Conservation (phyloP, 148 eudicot species). For the Fagopyrum tataricum region DNA sequence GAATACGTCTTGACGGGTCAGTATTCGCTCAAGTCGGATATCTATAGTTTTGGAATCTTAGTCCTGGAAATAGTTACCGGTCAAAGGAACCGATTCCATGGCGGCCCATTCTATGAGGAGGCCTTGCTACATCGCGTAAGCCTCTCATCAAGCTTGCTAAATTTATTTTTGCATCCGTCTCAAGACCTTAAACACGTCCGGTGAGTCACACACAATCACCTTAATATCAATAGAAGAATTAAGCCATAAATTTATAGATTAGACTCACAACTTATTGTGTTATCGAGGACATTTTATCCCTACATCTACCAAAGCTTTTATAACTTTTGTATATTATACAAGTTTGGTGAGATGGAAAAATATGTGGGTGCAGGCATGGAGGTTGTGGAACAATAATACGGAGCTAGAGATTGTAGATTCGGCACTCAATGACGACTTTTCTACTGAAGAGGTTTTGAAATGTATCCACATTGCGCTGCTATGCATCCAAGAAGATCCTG, state of each 20-base stretch:
- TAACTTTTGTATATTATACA: too few relatives aligned
- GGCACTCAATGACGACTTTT: neutral
- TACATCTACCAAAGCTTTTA: too few relatives aligned
- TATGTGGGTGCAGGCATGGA: neutral
- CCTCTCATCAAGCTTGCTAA: neutral
- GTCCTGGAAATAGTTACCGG: constrained; percentile 5
- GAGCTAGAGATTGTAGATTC: constrained; percentile 3
- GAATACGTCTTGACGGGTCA: constrained; percentile 6
- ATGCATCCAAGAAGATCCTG: constrained; percentile 11
- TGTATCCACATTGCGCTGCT: neutral
- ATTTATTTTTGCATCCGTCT: too few relatives aligned
- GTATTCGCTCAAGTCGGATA: constrained; percentile 2
- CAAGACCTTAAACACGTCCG: too few relatives aligned
- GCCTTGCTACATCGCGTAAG: constrained; percentile 1
- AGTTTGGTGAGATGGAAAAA: neutral
- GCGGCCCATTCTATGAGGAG: neutral
- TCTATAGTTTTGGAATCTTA: constrained; percentile 12
- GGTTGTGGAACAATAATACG: constrained; percentile 1
- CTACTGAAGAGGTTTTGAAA: neutral
- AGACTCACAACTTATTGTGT: too few relatives aligned
- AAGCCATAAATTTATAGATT: too few relatives aligned
- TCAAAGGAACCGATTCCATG: constrained; percentile 1
- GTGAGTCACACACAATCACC: too few relatives aligned
- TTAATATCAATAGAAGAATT: too few relatives aligned
- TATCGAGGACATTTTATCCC: too few relatives aligned